Evolutionary conservation across 768 basidiomycete species (phyloP).

Genomic region (Tulasnella sp.): DNA sequence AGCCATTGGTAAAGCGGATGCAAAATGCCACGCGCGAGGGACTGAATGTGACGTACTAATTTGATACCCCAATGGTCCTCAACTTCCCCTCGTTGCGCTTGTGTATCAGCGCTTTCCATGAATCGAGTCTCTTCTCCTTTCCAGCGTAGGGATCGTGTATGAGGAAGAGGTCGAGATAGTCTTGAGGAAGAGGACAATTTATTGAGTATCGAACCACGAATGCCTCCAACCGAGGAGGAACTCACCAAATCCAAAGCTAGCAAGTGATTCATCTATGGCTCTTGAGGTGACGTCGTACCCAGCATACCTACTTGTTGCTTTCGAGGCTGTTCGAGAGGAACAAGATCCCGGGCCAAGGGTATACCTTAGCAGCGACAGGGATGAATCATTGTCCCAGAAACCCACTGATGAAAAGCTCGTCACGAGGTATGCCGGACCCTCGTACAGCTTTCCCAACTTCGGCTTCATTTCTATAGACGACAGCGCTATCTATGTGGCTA

Average conservation of each 20-base stretch:
- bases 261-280: slow-evolving; percentile 54
- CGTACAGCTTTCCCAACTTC: slow-evolving; percentile 26
- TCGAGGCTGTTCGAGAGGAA: slow-evolving; percentile 45
- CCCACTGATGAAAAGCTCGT: slow-evolving; percentile 67
- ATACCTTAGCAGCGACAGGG: background rate
- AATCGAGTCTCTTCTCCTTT: slow-evolving; percentile 53
- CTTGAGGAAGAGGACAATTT: slow-evolving; percentile 28
- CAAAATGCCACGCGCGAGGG: background rate
- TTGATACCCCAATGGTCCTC: slow-evolving; percentile 70
- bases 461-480: slow-evolving; percentile 44
- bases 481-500: slow-evolving; percentile 70
- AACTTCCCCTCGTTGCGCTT: slow-evolving; percentile 58
- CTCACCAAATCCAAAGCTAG: slow-evolving; percentile 52
- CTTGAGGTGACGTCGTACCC: slow-evolving; percentile 55
- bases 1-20: background rate
- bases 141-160: slow-evolving; percentile 69
- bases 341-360: background rate
- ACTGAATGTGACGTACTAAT: slow-evolving; percentile 49
- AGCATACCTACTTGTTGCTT: slow-evolving; percentile 48
- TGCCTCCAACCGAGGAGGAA: background rate
- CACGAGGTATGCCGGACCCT: slow-evolving; percentile 45
- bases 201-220: slow-evolving; percentile 19
- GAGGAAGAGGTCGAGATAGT: slow-evolving; percentile 65
- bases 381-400: slow-evolving; percentile 10
- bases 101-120: slow-evolving; percentile 62